phyloP scores from a whole-genome alignment of 176 grass and related monocot genomes.

The Tillandsia leiboldiana region DNA sequence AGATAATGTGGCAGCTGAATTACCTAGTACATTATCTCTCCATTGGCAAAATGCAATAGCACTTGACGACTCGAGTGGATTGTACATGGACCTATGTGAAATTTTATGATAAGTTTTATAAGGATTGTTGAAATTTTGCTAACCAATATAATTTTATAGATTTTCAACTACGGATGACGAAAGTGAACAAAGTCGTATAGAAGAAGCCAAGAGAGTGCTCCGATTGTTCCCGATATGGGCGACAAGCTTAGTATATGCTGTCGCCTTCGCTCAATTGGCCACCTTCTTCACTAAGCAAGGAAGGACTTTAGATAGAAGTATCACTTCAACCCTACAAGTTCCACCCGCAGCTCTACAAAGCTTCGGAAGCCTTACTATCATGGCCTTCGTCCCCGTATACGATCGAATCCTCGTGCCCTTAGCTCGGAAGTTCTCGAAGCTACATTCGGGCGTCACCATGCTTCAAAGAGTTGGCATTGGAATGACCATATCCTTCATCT shows the following conservation, averaged over 20 bases:
- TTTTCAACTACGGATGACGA: neutral
- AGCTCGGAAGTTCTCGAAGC: slow-evolving; percentile 8
- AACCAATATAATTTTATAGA: neutral
- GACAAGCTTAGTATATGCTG: slow-evolving; percentile 28
- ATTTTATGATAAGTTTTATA: no score
- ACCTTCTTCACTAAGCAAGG: slow-evolving; percentile 53
- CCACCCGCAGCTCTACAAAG: slow-evolving; percentile 36
- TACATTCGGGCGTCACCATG: slow-evolving; percentile 34
- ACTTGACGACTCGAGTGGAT: no score
- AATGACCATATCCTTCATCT: slow-evolving; percentile 13
- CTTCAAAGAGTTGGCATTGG: slow-evolving; percentile 48
- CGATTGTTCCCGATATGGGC: slow-evolving; percentile 49
- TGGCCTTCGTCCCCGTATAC: slow-evolving; percentile 28
- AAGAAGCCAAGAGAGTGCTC: slow-evolving; percentile 6
- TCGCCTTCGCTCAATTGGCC: slow-evolving; percentile 23
- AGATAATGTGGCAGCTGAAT: no score
- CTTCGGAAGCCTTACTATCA: slow-evolving; percentile 24
- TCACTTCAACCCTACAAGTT: slow-evolving; percentile 14
- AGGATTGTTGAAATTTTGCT: no score
- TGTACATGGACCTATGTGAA: no score
- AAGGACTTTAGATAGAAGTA: slow-evolving; percentile 25
- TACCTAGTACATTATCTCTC: no score
- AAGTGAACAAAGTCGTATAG: neutral
- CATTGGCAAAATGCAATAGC: no score
- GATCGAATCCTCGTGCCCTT: slow-evolving; percentile 39